Percentiles rank a stretch among this genome's conserved stretches.
Evolutionary conservation across 2,329 filamentous ascomycete species (phyloP).

Genomic region (Penicillium crustosum): DNA sequence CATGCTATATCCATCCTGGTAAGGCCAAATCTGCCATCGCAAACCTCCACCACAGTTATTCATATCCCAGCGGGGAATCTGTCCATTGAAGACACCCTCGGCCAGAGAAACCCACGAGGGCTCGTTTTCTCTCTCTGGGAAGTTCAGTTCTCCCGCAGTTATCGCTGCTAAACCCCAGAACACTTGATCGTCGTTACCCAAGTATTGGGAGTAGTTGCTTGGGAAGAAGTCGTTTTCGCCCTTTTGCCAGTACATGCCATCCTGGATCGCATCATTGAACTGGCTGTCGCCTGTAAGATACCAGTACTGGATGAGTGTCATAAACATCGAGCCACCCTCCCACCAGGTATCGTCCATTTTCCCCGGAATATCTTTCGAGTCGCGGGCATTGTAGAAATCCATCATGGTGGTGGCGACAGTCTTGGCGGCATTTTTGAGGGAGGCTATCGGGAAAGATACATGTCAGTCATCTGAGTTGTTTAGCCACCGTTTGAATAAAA

Average conservation of each 20-base stretch:
- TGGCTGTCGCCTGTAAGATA: slow-evolving; percentile 62
- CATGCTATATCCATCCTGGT: slow-evolving; percentile 75
- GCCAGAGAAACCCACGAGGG: slow-evolving; percentile 53
- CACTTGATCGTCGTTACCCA: slow-evolving; percentile 63
- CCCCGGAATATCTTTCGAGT: slow-evolving; percentile 49
- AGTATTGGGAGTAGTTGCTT: slow-evolving; percentile 30
- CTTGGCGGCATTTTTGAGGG: slow-evolving; percentile 41
- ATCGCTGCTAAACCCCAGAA: slow-evolving; percentile 68
- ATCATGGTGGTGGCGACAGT: slow-evolving; percentile 50
- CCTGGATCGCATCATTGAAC: slow-evolving; percentile 59
- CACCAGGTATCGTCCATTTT: slow-evolving; percentile 71
- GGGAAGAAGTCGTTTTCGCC: slow-evolving; percentile 34
- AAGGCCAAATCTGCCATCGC: slow-evolving; percentile 75
- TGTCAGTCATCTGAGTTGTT: slow-evolving; percentile 1
- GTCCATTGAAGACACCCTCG: slow-evolving; percentile 68
- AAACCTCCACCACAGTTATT: slow-evolving; percentile 66
- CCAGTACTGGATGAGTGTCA: slow-evolving; percentile 68
- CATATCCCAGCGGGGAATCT: slow-evolving; percentile 67
- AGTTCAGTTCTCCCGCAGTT: slow-evolving; percentile 62
- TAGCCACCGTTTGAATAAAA: neutral
- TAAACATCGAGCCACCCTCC: slow-evolving; percentile 68
- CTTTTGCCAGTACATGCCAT: slow-evolving; percentile 29
- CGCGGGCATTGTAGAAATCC: slow-evolving; percentile 51
- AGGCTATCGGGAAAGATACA: slow-evolving; percentile 22
- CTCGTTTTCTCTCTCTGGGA: slow-evolving; percentile 54